These are phyloP conservation scores for Acanthamoeba lenticulata DNA, from an alignment of 208 protist genomes.

Conservation along the genomic window DNA sequence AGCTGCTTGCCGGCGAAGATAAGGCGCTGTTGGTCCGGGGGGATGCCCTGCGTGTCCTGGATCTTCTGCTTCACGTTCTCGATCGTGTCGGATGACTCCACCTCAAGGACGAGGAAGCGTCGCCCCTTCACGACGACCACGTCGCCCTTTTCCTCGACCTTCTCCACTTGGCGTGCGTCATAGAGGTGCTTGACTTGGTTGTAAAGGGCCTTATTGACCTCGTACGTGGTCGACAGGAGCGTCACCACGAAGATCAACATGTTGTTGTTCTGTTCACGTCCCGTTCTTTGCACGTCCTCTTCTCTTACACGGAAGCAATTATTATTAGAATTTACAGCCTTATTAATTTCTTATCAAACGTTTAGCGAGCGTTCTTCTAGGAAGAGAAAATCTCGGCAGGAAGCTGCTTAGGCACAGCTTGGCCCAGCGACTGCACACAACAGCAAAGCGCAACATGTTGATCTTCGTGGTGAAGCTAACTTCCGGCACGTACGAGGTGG, in stretches of 20 bases:
- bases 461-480: background rate
- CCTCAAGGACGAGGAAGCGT: background rate
- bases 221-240: background rate
- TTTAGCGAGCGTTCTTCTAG: no score
- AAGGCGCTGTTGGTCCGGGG: slow-evolving; percentile 86
- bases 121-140: background rate
- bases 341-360: no score
- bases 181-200: background rate
- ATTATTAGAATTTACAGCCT: no score
- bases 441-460: no score
- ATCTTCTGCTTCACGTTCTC: background rate
- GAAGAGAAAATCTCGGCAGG: no score
- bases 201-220: background rate
- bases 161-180: background rate
- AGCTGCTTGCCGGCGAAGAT: slow-evolving; percentile 86
- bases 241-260: background rate
- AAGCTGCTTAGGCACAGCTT: no score
- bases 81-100: background rate
- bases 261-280: no score
- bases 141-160: background rate
- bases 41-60: slow-evolving; percentile 78
- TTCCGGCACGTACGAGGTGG: background rate
- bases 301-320: no score
- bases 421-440: no score
- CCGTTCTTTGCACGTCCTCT: no score